phyloP scores from a whole-genome alignment of 371 early-diverging fungal genomes.

The Syncephalastrum sp. region DNA sequence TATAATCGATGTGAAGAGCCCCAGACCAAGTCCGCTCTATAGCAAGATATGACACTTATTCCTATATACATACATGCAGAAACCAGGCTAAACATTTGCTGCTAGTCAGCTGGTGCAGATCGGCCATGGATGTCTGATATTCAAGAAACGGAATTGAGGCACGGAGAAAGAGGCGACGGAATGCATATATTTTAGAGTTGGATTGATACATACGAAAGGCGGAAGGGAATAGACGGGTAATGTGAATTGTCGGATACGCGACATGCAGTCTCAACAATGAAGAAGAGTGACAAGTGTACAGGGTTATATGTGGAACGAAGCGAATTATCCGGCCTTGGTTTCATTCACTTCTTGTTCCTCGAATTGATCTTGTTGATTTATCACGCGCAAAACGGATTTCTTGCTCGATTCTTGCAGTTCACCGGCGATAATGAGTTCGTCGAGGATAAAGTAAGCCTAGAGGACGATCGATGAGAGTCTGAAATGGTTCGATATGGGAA shows the following conservation, averaged over 20 bases:
- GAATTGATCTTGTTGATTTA: slow-evolving; percentile 75
- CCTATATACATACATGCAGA: no score
- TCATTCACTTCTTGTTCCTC: slow-evolving; percentile 74
- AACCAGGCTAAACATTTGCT: no score
- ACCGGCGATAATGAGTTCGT: slow-evolving; percentile 83
- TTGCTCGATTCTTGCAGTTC: slow-evolving; percentile 85
- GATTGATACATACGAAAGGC: not conserved
- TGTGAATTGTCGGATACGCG: no score
- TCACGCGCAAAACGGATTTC: slow-evolving; percentile 72
- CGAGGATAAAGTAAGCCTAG: slow-evolving; percentile 82
- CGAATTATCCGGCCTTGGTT: slow-evolving; percentile 36
- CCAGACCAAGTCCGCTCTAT: no score
- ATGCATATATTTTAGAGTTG: not conserved
- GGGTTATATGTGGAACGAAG: no score
- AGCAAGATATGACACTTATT: no score
- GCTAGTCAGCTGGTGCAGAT: no score
- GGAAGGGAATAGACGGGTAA: not conserved
- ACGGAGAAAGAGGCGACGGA: not conserved
- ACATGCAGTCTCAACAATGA: no score
- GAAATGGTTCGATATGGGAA: not conserved
- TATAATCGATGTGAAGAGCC: no score
- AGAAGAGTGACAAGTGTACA: no score
- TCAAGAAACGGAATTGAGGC: not conserved
- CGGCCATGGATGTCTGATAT: no score
- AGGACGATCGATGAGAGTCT: not conserved